A percentile compares a stretch with the other conserved stretches of the same genome.
phyloP scores from a whole-genome alignment of 1,139 yeast species.

The Lizanozyma gosingica region DNA sequence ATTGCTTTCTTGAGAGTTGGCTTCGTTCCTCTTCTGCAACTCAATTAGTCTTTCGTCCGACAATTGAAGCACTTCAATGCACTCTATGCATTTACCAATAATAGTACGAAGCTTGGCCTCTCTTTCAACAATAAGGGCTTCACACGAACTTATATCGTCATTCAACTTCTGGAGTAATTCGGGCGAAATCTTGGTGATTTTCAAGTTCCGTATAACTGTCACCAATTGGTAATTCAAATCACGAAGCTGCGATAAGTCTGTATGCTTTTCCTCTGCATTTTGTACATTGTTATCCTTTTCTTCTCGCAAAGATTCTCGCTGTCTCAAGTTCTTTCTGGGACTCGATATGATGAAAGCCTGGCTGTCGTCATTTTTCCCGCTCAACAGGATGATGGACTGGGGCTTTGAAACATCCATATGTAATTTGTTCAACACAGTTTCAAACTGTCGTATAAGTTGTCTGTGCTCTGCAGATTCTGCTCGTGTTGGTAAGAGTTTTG shows the following conservation, averaged over 20 bases:
- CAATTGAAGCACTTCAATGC: slow-evolving; percentile 21
- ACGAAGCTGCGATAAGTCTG: slow-evolving; percentile 13
- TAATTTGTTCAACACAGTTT: slow-evolving; percentile 15
- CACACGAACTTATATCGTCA: slow-evolving; percentile 19
- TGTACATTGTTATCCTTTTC: not conserved
- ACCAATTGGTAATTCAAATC: slow-evolving; percentile 32
- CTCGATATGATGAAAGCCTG: slow-evolving; percentile 29
- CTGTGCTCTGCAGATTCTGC: slow-evolving; percentile 24
- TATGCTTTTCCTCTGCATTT: slow-evolving; percentile 11
- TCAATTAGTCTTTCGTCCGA: slow-evolving; percentile 25
- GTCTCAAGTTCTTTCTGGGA: slow-evolving; percentile 19
- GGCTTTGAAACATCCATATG: not conserved
- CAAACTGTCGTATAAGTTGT: slow-evolving; percentile 24
- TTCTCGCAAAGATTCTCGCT: not conserved
- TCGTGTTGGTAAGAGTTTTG: slow-evolving; percentile 19
- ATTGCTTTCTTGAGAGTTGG: slow-evolving; percentile 11
- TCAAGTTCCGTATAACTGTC: slow-evolving; percentile 25
- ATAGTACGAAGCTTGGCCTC: slow-evolving; percentile 15
- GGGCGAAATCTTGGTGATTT: slow-evolving; percentile 28
- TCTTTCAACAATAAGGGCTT: slow-evolving; percentile 19
- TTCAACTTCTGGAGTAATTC: slow-evolving; percentile 18
- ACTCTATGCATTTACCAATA: slow-evolving; percentile 19
- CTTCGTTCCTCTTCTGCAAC: slow-evolving; percentile 22
- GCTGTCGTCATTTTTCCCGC: slow-evolving; percentile 11
- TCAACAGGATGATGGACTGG: not conserved